Percentiles rank a stretch among this genome's conserved stretches.
phyloP scores from a whole-genome alignment of 176 grass and related monocot genomes.

The Oryza nivara region DNA sequence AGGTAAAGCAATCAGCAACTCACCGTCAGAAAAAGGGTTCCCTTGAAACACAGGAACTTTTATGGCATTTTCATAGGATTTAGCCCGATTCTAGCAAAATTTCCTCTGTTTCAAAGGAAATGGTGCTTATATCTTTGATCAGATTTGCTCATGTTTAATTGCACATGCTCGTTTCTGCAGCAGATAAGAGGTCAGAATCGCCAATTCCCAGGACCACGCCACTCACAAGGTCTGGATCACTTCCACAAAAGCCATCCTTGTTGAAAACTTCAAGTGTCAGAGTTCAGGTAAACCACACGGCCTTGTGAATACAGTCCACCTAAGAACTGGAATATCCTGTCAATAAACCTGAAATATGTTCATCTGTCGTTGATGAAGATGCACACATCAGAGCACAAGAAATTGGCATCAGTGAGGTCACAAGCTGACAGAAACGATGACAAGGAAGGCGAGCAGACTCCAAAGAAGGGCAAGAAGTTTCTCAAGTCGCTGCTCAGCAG shows the following conservation, averaged over 20 bases:
- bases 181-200: slow-evolving; percentile 71
- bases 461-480: slow-evolving; percentile 80
- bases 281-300: slow-evolving; percentile 63
- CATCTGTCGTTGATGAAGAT: slow-evolving; percentile 18
- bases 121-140: background rate
- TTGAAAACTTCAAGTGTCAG: slow-evolving; percentile 76
- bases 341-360: background rate
- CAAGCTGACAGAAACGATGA: slow-evolving; percentile 63
- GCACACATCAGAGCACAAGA: slow-evolving; percentile 57
- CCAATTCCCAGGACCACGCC: slow-evolving; percentile 42
- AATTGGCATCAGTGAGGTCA: slow-evolving; percentile 60
- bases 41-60: too few relatives aligned
- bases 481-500: slow-evolving; percentile 87
- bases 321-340: background rate
- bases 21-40: background rate
- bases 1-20: slow-evolving; percentile 33
- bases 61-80: too few relatives aligned
- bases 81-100: background rate
- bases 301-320: slow-evolving; percentile 2
- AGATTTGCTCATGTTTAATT: background rate
- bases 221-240: slow-evolving; percentile 62
- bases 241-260: slow-evolving; percentile 69
- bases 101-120: background rate
- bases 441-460: slow-evolving; percentile 64
- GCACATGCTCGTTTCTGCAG: background rate